phyloP scores from a whole-genome alignment of 352 stramenopile genomes.

The Globisporangium nunn region DNA sequence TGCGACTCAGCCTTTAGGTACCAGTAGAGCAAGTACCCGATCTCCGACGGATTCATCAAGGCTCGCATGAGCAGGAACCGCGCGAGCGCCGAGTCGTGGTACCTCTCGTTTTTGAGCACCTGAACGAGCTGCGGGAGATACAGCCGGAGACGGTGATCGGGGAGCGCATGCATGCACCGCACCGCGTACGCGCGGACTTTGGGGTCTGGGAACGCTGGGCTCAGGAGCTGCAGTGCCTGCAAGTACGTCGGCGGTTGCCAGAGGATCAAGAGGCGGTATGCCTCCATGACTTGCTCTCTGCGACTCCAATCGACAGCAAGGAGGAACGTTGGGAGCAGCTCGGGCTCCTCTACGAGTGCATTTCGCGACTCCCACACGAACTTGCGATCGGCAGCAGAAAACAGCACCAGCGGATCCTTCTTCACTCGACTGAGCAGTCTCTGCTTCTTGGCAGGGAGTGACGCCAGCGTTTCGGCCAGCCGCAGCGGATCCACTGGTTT shows the following conservation, averaged over 20 bases:
- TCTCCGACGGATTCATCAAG: constrained; percentile 64
- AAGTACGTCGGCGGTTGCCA: constrained; percentile 80
- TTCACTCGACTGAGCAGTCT: constrained; percentile 44
- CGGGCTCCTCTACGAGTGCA: constrained; percentile 54
- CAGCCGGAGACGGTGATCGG: constrained; percentile 82
- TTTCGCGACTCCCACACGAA: constrained; percentile 74
- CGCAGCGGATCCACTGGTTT: not conserved
- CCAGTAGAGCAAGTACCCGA: constrained; percentile 83
- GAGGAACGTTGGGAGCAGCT: constrained; percentile 80
- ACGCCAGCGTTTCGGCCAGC: constrained; percentile 17
- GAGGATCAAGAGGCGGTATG: constrained; percentile 64
- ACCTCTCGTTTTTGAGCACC: constrained; percentile 78
- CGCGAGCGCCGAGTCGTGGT: constrained; percentile 75
- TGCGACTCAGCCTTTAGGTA: constrained; percentile 71
- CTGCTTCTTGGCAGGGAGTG: constrained; percentile 28
- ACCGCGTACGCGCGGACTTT: constrained; percentile 92
- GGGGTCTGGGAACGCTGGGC: constrained; percentile 79
- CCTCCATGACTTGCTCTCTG: constrained; percentile 68
- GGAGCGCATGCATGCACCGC: constrained; percentile 79
- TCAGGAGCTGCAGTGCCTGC: constrained; percentile 85
- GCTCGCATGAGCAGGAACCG: constrained; percentile 72
- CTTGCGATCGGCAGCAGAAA: constrained; percentile 43
- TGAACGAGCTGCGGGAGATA: constrained; percentile 86
- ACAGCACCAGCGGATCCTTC: constrained; percentile 52
- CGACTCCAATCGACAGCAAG: constrained; percentile 82